Conservation (phyloP, 352 stramenopile species). For the Pythium oligandrum region DNA sequence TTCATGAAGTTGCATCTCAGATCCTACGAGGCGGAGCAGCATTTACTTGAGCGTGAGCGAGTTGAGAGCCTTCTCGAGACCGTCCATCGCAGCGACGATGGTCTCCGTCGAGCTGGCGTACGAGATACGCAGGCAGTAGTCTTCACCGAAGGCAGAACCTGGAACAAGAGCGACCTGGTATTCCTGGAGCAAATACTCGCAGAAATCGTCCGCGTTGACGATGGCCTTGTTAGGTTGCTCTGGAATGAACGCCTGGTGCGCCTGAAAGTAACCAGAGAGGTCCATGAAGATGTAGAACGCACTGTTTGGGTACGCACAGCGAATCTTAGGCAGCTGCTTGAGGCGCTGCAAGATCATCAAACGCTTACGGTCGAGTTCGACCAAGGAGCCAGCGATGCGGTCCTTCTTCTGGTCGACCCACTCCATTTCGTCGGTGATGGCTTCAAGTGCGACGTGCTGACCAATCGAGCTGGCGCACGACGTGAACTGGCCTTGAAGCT, state of each 20-base stretch:
- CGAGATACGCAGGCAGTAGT: slow-evolving; percentile 90
- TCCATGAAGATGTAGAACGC: slow-evolving; percentile 97
- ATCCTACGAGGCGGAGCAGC: too few species aligned
- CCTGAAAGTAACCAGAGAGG: slow-evolving; percentile 31
- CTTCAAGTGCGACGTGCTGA: slow-evolving; percentile 89
- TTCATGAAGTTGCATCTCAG: too few species aligned
- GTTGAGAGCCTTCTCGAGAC: slow-evolving; percentile 42
- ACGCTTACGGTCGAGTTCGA: slow-evolving; percentile 79
- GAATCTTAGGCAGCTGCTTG: slow-evolving; percentile 78
- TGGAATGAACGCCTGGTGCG: slow-evolving; percentile 16
- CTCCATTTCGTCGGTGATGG: slow-evolving; percentile 82
- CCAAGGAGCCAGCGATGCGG: slow-evolving; percentile 49
- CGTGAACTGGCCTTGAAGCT: slow-evolving; percentile 95
- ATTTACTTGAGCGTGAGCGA: slow-evolving; percentile 43
- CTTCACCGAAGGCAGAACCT: slow-evolving; percentile 94
- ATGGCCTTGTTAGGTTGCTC: slow-evolving; percentile 24
- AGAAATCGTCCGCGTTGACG: slow-evolving; percentile 65
- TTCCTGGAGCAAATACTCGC: slow-evolving; percentile 89
- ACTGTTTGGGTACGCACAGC: slow-evolving; percentile 83
- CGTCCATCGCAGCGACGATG: slow-evolving; percentile 58
- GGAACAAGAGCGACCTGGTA: slow-evolving; percentile 92
- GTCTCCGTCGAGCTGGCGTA: slow-evolving; percentile 93
- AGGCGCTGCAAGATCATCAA: slow-evolving; percentile 88
- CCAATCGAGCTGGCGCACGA: slow-evolving; percentile 91
- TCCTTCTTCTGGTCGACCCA: slow-evolving; percentile 37